Evolutionary conservation across 805 yeast genomes (phyloP).

Genomic region (Cyberlindnera petersonii): DNA sequence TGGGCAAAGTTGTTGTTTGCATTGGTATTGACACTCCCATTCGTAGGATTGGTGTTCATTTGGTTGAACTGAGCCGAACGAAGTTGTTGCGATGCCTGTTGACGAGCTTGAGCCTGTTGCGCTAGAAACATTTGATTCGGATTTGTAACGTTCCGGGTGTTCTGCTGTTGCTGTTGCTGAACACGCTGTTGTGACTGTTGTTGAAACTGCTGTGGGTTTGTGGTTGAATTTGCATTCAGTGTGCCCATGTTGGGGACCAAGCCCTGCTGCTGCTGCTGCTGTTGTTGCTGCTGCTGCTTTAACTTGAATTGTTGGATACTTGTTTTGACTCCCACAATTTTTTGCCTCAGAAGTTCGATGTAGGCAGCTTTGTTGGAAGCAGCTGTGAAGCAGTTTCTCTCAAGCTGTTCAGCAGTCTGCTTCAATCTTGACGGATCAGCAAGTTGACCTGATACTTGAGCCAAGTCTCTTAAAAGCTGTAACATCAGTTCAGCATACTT

Average conservation of each 20-base stretch:
- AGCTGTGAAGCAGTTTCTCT: slow-evolving; percentile 57
- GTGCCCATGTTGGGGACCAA: slow-evolving; percentile 6
- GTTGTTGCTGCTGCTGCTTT: slow-evolving; percentile 32
- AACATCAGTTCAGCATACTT: slow-evolving; percentile 24
- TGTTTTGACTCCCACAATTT: slow-evolving; percentile 25
- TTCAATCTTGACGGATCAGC: slow-evolving; percentile 41
- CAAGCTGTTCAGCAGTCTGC: slow-evolving; percentile 66
- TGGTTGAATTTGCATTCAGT: slow-evolving; percentile 1
- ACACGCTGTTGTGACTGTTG: slow-evolving; percentile 16
- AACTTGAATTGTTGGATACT: slow-evolving; percentile 27
- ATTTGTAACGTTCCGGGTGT: slow-evolving; percentile 9
- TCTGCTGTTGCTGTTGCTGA: slow-evolving; percentile 25
- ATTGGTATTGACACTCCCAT: too few relatives aligned
- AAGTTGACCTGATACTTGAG: slow-evolving; percentile 16
- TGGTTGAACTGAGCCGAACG: slow-evolving; percentile 22
- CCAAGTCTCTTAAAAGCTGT: slow-evolving; percentile 24
- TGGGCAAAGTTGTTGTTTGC: slow-evolving; percentile 9
- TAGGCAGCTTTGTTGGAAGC: slow-evolving; percentile 58
- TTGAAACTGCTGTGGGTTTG: slow-evolving; percentile 25
- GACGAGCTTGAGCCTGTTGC: slow-evolving; percentile 49
- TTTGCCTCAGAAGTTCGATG: slow-evolving; percentile 38
- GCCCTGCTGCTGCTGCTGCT: slow-evolving; percentile 8
- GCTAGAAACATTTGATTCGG: slow-evolving; percentile 36
- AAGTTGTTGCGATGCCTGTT: slow-evolving; percentile 45
- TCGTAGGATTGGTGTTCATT: not conserved